Percentiles rank a stretch among this genome's conserved stretches.
Conservation (phyloP, 306 rosid genomes). For the Gastrolobium villosum region DNA sequence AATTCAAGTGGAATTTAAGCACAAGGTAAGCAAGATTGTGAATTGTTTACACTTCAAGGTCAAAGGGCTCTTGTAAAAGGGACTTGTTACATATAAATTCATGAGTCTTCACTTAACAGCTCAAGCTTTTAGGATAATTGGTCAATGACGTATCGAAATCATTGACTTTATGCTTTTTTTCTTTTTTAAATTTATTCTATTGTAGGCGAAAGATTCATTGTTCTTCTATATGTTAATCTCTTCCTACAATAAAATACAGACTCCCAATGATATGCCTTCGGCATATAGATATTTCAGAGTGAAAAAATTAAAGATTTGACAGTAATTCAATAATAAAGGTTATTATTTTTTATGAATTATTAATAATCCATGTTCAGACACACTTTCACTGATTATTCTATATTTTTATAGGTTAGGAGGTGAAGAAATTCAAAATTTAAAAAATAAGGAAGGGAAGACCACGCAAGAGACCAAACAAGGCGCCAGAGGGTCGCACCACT, state of each 20-base stretch:
- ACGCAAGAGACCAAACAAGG: too few relatives aligned
- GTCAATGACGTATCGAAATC: neutral
- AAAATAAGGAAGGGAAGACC: too few relatives aligned
- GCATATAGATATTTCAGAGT: too few relatives aligned
- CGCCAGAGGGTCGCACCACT: too few relatives aligned
- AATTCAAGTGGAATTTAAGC: neutral
- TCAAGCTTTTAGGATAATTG: neutral
- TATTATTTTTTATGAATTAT: too few relatives aligned
- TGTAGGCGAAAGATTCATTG: neutral
- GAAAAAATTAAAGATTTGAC: too few relatives aligned
- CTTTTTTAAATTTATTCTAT: neutral
- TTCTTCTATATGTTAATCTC: neutral
- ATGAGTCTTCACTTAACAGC: neutral
- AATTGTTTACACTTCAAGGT: neutral
- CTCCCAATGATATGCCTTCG: too few relatives aligned
- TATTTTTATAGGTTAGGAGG: too few relatives aligned
- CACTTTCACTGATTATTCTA: too few relatives aligned
- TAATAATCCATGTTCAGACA: too few relatives aligned
- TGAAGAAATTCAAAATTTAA: too few relatives aligned
- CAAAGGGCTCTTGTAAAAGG: neutral
- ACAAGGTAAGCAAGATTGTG: neutral
- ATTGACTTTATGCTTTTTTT: neutral
- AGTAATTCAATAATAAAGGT: too few relatives aligned
- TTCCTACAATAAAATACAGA: conserved; percentile 21
- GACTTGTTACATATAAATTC: neutral